These are phyloP conservation scores for Thermochaetoides dissita DNA, from an alignment of 2,329 filamentous ascomycete species.

Conservation along the genomic window DNA sequence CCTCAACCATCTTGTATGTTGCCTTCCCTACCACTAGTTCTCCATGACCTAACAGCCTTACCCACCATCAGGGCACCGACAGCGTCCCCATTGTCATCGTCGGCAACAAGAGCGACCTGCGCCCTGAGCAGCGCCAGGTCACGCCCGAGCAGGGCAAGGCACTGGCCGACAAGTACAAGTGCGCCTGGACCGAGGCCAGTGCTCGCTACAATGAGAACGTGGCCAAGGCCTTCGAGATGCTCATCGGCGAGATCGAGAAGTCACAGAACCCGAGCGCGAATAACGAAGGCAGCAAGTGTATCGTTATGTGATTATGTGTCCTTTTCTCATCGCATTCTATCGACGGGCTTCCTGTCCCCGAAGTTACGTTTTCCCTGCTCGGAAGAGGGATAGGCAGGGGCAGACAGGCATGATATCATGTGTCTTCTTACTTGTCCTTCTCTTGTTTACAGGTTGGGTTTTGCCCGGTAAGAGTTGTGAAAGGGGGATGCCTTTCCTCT, in stretches of 20 bases:
- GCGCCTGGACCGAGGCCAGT: slow-evolving; percentile 88
- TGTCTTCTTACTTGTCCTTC: too few species aligned
- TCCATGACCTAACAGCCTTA: too few species aligned
- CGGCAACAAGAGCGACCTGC: slow-evolving; percentile 91
- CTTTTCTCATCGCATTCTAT: not conserved
- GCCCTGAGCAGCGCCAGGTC: slow-evolving; percentile 86
- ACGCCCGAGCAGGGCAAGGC: slow-evolving; percentile 71
- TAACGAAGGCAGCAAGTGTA: slow-evolving; percentile 65
- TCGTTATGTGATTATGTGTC: slow-evolving; percentile 54
- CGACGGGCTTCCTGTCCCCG: not conserved
- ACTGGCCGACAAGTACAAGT: slow-evolving; percentile 74
- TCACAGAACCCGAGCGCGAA: slow-evolving; percentile 80
- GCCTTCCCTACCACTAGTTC: not conserved
- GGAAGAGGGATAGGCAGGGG: too few species aligned
- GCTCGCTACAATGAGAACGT: slow-evolving; percentile 93
- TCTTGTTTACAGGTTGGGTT: not conserved
- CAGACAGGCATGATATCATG: too few species aligned
- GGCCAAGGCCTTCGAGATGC: slow-evolving; percentile 76
- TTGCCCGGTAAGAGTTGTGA: not conserved
- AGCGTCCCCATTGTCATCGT: slow-evolving; percentile 88
- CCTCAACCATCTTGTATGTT: slow-evolving; percentile 74
- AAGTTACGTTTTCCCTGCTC: not conserved
- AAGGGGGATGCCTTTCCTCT: not conserved
- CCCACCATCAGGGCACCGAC: slow-evolving; percentile 57
- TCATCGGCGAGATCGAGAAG: slow-evolving; percentile 92